Evolutionary conservation across 2,329 filamentous ascomycete species (phyloP), one percentile per base, ranked within the genome.

Genomic region (Microthyrium microscopicum): DNA sequence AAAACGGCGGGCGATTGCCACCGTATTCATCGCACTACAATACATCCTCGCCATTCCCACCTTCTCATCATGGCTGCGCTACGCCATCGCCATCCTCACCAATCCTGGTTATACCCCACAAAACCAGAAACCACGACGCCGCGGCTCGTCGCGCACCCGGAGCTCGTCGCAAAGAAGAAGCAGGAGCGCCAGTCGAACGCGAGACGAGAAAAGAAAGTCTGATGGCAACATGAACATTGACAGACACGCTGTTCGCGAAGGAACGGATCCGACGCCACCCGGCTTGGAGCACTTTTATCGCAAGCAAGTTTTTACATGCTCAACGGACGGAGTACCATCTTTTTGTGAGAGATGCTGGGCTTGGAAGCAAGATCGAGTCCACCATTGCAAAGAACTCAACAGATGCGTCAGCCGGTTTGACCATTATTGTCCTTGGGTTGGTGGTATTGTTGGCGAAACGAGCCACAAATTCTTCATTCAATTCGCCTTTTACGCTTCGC

Each of bases 361-460:
- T 42, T 93, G 80, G 72, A 95, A 94, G 53, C 74, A 79, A 1
- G 87, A 94, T 47, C 69, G 87, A 3, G 70, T 78, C 3, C 84
- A 93, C 50, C 87, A 95, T 54, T 91, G 79, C 47, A 75, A 75
- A 33, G 81, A 92, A 49, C 61, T 89, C 9, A 72, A 72, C 31
- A 68, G 83, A 27, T 95, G 87, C 48, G 78, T 92, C 16, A 61
- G 68, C 26, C 89, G 89, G 47, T 89, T 94, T 78, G 87, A 95
- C 41, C 87, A 95, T 49, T 89, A 85, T 46, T 98, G 89, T 48
- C 89, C 87, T 0, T 95, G 74, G 72, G 85, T 92, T n/a, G 87
- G 87, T 4, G 89, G 87, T 16, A 80, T 93, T 42, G 75, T 98
- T 7, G 78, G 74, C 0, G 85, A 94, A 51, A 84, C 73, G 2